phyloP scores from a whole-genome alignment of 345 rosid genomes.

The Linum trigynum region DNA sequence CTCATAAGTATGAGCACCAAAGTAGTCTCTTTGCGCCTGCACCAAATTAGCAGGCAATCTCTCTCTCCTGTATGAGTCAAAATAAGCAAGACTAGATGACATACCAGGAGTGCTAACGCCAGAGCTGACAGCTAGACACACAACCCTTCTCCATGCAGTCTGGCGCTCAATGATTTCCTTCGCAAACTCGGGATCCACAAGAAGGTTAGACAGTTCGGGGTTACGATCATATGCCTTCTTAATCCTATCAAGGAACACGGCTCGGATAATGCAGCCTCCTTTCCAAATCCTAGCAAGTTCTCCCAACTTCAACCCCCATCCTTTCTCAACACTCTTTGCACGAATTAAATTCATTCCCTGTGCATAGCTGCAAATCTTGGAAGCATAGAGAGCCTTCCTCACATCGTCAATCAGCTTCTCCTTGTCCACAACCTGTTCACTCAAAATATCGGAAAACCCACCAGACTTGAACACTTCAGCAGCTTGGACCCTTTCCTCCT shows the following conservation, averaged over 20 bases:
- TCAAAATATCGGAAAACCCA: conserved; percentile 56
- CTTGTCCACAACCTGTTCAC: conserved; percentile 67
- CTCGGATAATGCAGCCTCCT: conserved; percentile 95
- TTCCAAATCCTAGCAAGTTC: conserved; percentile 97
- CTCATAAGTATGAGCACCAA: conserved; percentile 97
- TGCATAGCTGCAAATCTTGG: conserved; percentile 94
- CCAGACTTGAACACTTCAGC: conserved; percentile 72
- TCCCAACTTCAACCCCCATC: conserved; percentile 84
- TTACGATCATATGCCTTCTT: conserved; percentile 94
- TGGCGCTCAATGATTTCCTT: conserved; percentile 88
- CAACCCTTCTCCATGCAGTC: conserved; percentile 93
- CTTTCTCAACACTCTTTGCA: conserved; percentile 79
- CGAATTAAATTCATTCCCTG: conserved; percentile 97
- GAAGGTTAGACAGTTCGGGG: conserved; percentile 71
- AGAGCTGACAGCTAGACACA: conserved; percentile 71
- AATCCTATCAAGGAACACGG: conserved; percentile 85
- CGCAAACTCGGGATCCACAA: conserved; percentile 93
- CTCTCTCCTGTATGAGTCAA: conserved; percentile 75
- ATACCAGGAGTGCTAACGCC: conserved; percentile 92
- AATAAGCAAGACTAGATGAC: conserved; percentile 93
- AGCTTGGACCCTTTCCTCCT: conserved; percentile 85
- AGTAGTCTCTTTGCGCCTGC: conserved; percentile 94
- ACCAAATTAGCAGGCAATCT: conserved; percentile 89
- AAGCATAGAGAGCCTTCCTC: conserved; percentile 82
- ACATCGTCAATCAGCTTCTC: conserved; percentile 70